Evolutionary conservation across 2,329 filamentous ascomycete species (phyloP), one percentile per base, ranked within the genome.

Genomic region (Ramichloridium luteum): DNA sequence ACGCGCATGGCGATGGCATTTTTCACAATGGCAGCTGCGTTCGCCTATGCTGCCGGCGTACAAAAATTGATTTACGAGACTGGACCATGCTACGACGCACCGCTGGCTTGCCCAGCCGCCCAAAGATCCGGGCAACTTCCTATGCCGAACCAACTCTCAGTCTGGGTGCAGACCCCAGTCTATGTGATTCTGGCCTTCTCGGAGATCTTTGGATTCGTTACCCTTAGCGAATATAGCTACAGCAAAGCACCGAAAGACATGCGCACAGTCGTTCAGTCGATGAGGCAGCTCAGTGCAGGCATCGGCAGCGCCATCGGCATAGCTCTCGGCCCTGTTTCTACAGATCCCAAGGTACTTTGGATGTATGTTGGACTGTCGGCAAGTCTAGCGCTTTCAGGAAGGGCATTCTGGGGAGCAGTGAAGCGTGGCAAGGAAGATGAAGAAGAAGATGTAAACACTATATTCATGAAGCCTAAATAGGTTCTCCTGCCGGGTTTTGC

Each of bases 331-430:
- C 70, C 74, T 0, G 53, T 64, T 13, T 67, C 72, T 9, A 65
- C 65, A 36, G 71, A 81, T 50, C 77, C 77, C 13, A 62, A 72
- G 40, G 63, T 78, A 43, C 47, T 74, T 32, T 78, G 73, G 72
- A 67, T 80, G 61, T 47, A 47, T 20, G 18, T 31, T 13, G 38
- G 38, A 5, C 36, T 47, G 10, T 35, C 37, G 3, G 37, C 30
- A 11, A n/a, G n/a, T n/a, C n/a, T n/a, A n/a, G n/a, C n/a, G n/a
- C n/a, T n/a, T n/a, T n/a, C n/a, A n/a, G n/a, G n/a, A n/a, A n/a
- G n/a, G n/a, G n/a, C n/a, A n/a, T n/a, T n/a, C n/a, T n/a, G n/a
- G n/a, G n/a, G n/a, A n/a, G n/a, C n/a, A n/a, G n/a, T n/a, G n/a
- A n/a, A n/a, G n/a, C n/a, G n/a, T n/a, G n/a, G n/a, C n/a, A n/a